Evolutionary conservation across 192 early-diverging fungal species (phyloP).

Genomic region (Dispira parvispora): DNA sequence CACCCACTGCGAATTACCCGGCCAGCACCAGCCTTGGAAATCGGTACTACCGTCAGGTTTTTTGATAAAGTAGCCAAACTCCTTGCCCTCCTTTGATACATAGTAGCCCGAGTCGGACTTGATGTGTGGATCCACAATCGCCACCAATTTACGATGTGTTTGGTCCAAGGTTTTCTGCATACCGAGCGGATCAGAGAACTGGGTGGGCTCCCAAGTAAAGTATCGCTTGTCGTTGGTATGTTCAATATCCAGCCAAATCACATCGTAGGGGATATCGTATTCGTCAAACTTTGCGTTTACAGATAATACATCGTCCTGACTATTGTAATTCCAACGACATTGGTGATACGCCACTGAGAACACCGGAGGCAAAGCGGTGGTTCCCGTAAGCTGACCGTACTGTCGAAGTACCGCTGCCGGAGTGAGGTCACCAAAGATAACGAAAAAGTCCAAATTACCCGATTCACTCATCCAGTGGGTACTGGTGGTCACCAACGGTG

Average conservation of each 20-base stretch:
- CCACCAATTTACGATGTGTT: slow-evolving; percentile 63
- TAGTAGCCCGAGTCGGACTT: slow-evolving; percentile 64
- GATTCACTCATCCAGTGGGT: slow-evolving; percentile 95
- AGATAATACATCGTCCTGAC: slow-evolving; percentile 69
- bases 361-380: slow-evolving; percentile 61
- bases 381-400: slow-evolving; percentile 65
- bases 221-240: slow-evolving; percentile 97
- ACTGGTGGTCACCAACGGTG: slow-evolving; percentile 17
- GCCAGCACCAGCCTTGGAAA: slow-evolving; percentile 99
- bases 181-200: slow-evolving; percentile 71
- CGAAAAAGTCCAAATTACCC: slow-evolving; percentile 74
- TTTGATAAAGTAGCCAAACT: slow-evolving; percentile 61
- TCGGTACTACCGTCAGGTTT: slow-evolving; percentile 41
- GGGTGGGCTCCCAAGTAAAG: slow-evolving; percentile 87
- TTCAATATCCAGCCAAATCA: slow-evolving; percentile 99
- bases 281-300: slow-evolving; percentile 80
- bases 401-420: slow-evolving; percentile 49
- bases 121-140: slow-evolving; percentile 94
- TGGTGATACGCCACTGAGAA: slow-evolving; percentile 94
- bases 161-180: slow-evolving; percentile 64
- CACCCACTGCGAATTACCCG: slow-evolving; percentile 78
- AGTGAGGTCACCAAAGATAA: slow-evolving; percentile 54
- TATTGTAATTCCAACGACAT: slow-evolving; percentile 96
- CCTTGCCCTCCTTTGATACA: slow-evolving; percentile 62
- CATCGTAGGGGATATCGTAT: slow-evolving; percentile 89